A percentile compares a stretch with the other conserved stretches of the same genome.
Evolutionary conservation across 108 stramenopile species (phyloP).

Genomic region (Chaetoceros muelleri): DNA sequence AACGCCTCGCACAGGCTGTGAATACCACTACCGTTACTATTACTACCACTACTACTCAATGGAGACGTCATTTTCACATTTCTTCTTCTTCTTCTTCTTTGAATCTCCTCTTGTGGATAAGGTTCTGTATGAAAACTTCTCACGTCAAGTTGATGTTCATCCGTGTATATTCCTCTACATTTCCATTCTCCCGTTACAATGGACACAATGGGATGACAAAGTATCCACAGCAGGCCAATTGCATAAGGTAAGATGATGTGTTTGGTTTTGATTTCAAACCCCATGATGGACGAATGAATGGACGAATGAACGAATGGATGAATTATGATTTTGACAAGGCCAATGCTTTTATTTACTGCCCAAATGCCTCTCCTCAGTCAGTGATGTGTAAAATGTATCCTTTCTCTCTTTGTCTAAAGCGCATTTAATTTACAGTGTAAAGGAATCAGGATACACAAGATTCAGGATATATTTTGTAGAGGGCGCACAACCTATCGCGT

Average conservation of each 20-base stretch:
- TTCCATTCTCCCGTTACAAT: constrained; percentile 66
- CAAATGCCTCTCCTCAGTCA: too few species aligned
- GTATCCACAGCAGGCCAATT: constrained; percentile 61
- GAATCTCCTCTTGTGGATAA: background rate
- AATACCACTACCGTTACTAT: background rate
- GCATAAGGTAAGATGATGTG: constrained; percentile 41
- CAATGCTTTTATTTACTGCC: too few species aligned
- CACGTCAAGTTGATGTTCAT: constrained; percentile 68
- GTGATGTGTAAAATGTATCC: too few species aligned
- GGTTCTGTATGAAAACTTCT: background rate
- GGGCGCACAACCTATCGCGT: too few species aligned
- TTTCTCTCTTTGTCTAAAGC: too few species aligned
- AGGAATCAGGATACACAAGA: too few species aligned
- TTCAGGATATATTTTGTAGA: too few species aligned
- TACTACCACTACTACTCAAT: background rate
- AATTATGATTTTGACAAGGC: too few species aligned
- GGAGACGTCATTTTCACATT: background rate
- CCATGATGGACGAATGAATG: too few species aligned
- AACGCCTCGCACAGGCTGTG: background rate
- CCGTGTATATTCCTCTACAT: constrained; percentile 68
- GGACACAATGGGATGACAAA: constrained; percentile 54
- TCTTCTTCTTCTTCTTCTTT: too few species aligned
- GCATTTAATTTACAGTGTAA: too few species aligned
- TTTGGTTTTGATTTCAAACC: background rate
- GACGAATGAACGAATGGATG: too few species aligned